Evolutionary conservation across 2,329 filamentous ascomycete genomes (phyloP).

Genomic region (Didymella exigua): DNA sequence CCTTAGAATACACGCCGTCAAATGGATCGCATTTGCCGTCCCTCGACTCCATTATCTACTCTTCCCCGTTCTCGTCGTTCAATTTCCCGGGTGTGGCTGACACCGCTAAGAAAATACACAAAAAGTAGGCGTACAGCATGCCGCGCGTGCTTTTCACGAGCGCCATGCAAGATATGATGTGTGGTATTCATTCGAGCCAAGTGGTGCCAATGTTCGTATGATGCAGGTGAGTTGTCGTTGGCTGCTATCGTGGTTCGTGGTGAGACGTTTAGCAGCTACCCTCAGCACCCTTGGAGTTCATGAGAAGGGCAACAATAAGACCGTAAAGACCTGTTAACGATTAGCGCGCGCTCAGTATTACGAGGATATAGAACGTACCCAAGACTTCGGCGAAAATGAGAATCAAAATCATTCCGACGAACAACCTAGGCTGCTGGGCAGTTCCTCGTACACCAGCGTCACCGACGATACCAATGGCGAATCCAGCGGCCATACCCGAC

Average conservation of each 20-base stretch:
- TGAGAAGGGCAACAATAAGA: conserved; percentile 96
- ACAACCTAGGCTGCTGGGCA: conserved; percentile 82
- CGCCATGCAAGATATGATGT: conserved; percentile 37
- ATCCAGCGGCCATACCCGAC: conserved; percentile 90
- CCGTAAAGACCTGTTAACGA: conserved; percentile 83
- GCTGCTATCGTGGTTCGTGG: conserved; percentile 33
- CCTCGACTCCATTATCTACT: conserved; percentile 44
- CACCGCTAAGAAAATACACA: conserved; percentile 40
- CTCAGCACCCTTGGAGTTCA: conserved; percentile 84
- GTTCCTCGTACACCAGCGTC: conserved; percentile 88
- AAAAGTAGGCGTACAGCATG: conserved; percentile 46
- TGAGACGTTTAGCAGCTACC: conserved; percentile 21
- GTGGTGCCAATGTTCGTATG: conserved; percentile 26
- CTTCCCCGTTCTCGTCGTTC: conserved; percentile 17
- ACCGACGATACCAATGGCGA: conserved; percentile 67
- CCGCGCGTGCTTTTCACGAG: conserved; percentile 28
- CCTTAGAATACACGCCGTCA: conserved; percentile 46
- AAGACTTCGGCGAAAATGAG: conserved; percentile 99
- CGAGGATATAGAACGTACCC: conserved; percentile 64
- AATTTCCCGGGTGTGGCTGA: conserved; percentile 12
- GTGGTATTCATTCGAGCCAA: conserved; percentile 27
- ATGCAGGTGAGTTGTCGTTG: conserved; percentile 38
- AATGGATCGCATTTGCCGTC: conserved; percentile 42
- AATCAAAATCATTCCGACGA: conserved; percentile 98
- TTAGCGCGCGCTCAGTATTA: neutral